These are phyloP conservation scores for Pulveroboletus sp. DNA, from an alignment of 768 basidiomycete species.

Conservation along the genomic window DNA sequence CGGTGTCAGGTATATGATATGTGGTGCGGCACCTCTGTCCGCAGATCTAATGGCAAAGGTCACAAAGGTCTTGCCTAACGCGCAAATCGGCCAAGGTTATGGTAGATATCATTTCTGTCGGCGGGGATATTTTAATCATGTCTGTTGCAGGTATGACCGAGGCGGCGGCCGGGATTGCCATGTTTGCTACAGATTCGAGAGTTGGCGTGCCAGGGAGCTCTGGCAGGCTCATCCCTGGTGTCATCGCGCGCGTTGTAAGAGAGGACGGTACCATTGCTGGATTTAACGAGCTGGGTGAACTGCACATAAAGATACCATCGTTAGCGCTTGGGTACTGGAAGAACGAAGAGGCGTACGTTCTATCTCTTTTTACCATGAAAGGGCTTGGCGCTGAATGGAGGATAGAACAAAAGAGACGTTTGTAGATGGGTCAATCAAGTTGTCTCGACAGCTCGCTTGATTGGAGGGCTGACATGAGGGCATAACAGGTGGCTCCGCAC, in stretches of 20 bases:
- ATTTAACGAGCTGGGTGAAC: conserved; percentile 59
- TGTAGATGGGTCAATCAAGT: conserved; percentile 50
- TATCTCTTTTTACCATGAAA: not conserved
- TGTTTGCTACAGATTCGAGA: conserved; percentile 47
- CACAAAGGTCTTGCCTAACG: conserved; percentile 51
- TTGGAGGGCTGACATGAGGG: not conserved
- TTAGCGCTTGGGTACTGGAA: conserved; percentile 47
- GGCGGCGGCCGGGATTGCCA: conserved; percentile 48
- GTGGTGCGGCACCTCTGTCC: conserved; percentile 64
- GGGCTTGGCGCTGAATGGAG: not conserved
- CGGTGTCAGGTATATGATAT: conserved; percentile 51
- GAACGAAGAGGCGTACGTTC: conserved; percentile 57
- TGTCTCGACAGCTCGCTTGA: not conserved
- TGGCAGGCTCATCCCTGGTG: conserved; percentile 51
- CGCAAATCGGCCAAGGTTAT: conserved; percentile 64
- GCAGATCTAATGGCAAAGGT: conserved; percentile 50
- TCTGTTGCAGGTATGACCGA: conserved; percentile 60
- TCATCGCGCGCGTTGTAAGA: conserved; percentile 52
- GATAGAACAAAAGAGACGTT: conserved; percentile 67
- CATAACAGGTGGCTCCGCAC: conserved; percentile 60
- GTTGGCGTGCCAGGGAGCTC: conserved; percentile 53
- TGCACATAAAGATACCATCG: conserved; percentile 44
- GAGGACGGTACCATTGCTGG: conserved; percentile 53
- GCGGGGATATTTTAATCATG: not conserved
- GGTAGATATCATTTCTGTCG: conserved; percentile 32